Evolutionary conservation across 345 rosid species (phyloP), one percentile per base, ranked within the genome.

Genomic region (Trapa bicornis): DNA sequence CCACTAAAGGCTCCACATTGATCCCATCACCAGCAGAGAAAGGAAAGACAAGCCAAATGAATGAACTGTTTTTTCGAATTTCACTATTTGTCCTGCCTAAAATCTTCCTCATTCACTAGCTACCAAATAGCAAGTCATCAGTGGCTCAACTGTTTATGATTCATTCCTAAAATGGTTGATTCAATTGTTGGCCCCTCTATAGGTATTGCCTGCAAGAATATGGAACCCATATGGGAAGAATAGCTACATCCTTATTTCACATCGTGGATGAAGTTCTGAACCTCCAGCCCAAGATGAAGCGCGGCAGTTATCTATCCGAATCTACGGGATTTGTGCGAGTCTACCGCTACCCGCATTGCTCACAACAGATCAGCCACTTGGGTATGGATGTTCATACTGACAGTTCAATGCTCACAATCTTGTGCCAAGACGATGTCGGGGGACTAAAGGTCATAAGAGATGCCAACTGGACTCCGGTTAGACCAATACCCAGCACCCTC

Each of bases 351-450:
- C 90, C 92, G 0, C 36, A 48, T 17, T 70, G 69, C 57, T 6
- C 70, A 2, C 17, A 63, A 1, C 68, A 64, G 0, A 17, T 48
- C 14, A 65, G 78, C 68, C 66, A 62, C 11, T 47, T 73, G 45
- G 96, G 98, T 17, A 76, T 92, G 86, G 83, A 71, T 45, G 80
- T 78, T 37, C 98, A 92, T 75, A 83, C 90, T 0, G 97, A 92
- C 61, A 92, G 98, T 78, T 89, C 97, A 0, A 80, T 93, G 57
- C 73, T 93, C 7, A 81, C 98, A 35, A 80, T 90, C 61, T 1
- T 93, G 71, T 75, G 65, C 69, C 82, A 82, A 69, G 92, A 88
- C 68, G 77, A 74, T 14, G 84, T 75, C 7, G 82, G 83, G 0
- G 96, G 97, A 52, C 93, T 93, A n/a, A 80, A 90, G 76, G 68